Evolutionary conservation across 306 rosid genomes (phyloP).

Genomic region (Pyrus betulifolia): DNA sequence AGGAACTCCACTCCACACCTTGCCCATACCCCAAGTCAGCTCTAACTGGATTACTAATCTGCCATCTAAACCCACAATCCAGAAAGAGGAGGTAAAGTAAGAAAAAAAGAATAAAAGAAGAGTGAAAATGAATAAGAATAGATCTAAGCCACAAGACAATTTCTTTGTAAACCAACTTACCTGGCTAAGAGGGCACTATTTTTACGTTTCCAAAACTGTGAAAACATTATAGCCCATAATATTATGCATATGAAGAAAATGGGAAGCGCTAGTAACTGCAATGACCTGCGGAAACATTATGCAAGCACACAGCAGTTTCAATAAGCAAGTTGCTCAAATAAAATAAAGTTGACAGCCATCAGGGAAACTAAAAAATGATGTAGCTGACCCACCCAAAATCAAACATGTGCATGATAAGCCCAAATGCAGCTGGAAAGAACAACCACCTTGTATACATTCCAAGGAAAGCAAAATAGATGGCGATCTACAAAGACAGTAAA

Average conservation of each 20-base stretch:
- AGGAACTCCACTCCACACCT: conserved; percentile 41
- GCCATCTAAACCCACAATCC: conserved; percentile 58
- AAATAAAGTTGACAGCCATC: not conserved
- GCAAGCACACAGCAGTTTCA: not conserved
- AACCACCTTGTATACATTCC: conserved; percentile 95
- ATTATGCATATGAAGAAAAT: conserved; percentile 62
- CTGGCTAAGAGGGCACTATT: conserved; percentile 84
- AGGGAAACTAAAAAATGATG: not conserved
- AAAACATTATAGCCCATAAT: conserved; percentile 85
- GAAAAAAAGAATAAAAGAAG: not conserved
- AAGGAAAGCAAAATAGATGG: conserved; percentile 89
- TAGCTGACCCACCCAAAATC: conserved; percentile 63
- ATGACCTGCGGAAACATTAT: conserved; percentile 44
- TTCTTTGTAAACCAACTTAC: conserved; percentile 23
- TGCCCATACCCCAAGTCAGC: conserved; percentile 49
- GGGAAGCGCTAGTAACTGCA: conserved; percentile 66
- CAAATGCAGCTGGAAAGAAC: conserved; percentile 77
- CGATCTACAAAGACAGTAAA: conserved; percentile 50
- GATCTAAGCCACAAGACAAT: not conserved
- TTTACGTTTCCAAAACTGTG: conserved; percentile 97
- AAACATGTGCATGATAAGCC: conserved; percentile 60
- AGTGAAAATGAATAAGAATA: not conserved
- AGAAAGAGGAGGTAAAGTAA: not conserved
- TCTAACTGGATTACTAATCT: conserved; percentile 41
- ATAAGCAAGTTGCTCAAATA: conserved; percentile 16